Conservation (phyloP, 805 yeast genomes). For the Candida cerambycidarum region DNA sequence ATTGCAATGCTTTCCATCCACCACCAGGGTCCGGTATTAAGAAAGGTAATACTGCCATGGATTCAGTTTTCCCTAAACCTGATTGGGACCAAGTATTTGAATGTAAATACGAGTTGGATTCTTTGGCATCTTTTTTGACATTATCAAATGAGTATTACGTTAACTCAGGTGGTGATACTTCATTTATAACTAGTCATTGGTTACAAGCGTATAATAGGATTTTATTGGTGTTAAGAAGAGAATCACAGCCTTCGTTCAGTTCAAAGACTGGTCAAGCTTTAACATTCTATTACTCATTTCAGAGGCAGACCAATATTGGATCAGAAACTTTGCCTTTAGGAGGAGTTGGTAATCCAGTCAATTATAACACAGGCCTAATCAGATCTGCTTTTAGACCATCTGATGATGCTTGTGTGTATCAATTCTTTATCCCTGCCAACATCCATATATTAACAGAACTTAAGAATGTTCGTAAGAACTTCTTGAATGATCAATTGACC, state of each 20-base stretch:
- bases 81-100: slow-evolving; percentile 76
- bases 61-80: slow-evolving; percentile 67
- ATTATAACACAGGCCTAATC: slow-evolving; percentile 65
- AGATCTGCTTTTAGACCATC: slow-evolving; percentile 86
- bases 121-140: slow-evolving; percentile 78
- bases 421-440: slow-evolving; percentile 83
- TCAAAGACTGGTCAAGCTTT: slow-evolving; percentile 46
- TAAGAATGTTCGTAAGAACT: slow-evolving; percentile 25
- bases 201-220: slow-evolving; percentile 53
- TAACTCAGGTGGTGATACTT: slow-evolving; percentile 47
- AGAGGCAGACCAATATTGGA: slow-evolving; percentile 71
- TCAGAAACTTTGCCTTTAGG: slow-evolving; percentile 77
- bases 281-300: slow-evolving; percentile 62
- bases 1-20: slow-evolving; percentile 91
- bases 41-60: slow-evolving; percentile 54
- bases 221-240: slow-evolving; percentile 54
- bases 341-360: slow-evolving; percentile 86
- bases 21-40: slow-evolving; percentile 55
- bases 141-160: slow-evolving; percentile 69
- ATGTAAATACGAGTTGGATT: slow-evolving; percentile 87
- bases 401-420: slow-evolving; percentile 81
- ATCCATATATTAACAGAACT: slow-evolving; percentile 72
- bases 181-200: slow-evolving; percentile 56
- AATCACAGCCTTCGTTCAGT: slow-evolving; percentile 61
- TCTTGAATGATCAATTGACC: slow-evolving; percentile 15